These are phyloP conservation scores for Datura wrightii DNA, from an alignment of 257 asterid genomes.

Conservation along the genomic window DNA sequence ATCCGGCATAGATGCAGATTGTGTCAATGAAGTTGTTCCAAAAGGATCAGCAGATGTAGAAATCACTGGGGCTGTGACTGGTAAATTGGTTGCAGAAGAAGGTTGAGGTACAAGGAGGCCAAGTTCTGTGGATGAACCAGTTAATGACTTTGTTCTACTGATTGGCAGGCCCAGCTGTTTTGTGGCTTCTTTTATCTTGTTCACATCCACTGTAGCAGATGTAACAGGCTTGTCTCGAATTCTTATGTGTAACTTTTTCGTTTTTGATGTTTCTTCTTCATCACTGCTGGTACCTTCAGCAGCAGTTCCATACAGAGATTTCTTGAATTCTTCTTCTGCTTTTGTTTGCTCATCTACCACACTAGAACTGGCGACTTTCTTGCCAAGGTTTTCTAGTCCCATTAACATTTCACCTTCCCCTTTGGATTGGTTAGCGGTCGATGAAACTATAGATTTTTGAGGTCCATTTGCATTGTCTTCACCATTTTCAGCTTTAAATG, in stretches of 20 bases:
- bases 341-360: slow-evolving; percentile 88
- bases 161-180: slow-evolving; percentile 84
- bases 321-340: slow-evolving; percentile 98
- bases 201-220: slow-evolving; percentile 83
- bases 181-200: slow-evolving; percentile 97
- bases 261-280: slow-evolving; percentile 88
- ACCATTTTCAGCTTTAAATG: slow-evolving; percentile 66
- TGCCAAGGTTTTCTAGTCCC: slow-evolving; percentile 80
- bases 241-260: slow-evolving; percentile 73
- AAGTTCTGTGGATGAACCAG: slow-evolving; percentile 78
- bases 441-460: slow-evolving; percentile 53
- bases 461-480: slow-evolving; percentile 61
- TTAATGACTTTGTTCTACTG: slow-evolving; percentile 77
- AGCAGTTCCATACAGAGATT: slow-evolving; percentile 71
- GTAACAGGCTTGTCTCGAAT: slow-evolving; percentile 87
- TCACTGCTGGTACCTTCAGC: slow-evolving; percentile 98
- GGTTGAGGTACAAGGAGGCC: slow-evolving; percentile 70
- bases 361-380: slow-evolving; percentile 57
- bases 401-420: slow-evolving; percentile 63
- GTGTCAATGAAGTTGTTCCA: slow-evolving; percentile 66
- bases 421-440: slow-evolving; percentile 54
- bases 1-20: slow-evolving; percentile 58
- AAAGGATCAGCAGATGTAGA: slow-evolving; percentile 76
- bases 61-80: slow-evolving; percentile 51
- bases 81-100: slow-evolving; percentile 52